A percentile compares a stretch with the other conserved stretches of the same genome.
Conservation (phyloP, 1,139 yeast genomes). For the Protomyces pachydermus region DNA sequence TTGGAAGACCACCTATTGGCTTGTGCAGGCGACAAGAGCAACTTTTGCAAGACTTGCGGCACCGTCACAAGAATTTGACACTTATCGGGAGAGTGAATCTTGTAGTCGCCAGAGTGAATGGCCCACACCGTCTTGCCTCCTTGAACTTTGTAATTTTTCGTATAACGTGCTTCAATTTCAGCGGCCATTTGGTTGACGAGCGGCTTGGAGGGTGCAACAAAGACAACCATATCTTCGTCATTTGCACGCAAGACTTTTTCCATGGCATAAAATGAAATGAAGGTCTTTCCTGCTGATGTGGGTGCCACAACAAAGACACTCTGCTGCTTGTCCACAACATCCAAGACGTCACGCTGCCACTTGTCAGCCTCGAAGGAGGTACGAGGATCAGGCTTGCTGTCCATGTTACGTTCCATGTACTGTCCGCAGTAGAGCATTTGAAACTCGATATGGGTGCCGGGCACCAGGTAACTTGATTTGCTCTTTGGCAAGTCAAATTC, state of each 20-base stretch:
- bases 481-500: conserved; percentile 27
- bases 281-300: conserved; percentile 29
- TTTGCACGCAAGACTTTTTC: conserved; percentile 28
- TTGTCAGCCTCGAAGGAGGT: conserved; percentile 29
- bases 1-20: conserved; percentile 29
- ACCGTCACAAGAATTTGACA: conserved; percentile 29
- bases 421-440: conserved; percentile 28
- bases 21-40: conserved; percentile 29
- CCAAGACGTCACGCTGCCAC: conserved; percentile 29
- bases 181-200: conserved; percentile 29
- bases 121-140: conserved; percentile 30
- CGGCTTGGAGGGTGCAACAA: conserved; percentile 29
- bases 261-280: conserved; percentile 28
- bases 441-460: conserved; percentile 25
- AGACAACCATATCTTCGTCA: conserved; percentile 27
- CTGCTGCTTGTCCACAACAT: conserved; percentile 26
- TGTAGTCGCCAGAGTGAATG: conserved; percentile 27
- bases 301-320: conserved; percentile 30
- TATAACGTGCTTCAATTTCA: conserved; percentile 28
- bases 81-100: conserved; percentile 25
- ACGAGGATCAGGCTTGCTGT: conserved; percentile 28
- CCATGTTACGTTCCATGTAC: conserved; percentile 29
- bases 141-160: conserved; percentile 26
- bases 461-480: conserved; percentile 21
- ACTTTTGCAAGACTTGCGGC: conserved; percentile 27